Percentiles rank a stretch among this genome's conserved stretches.
Evolutionary conservation across 2,329 filamentous ascomycete species (phyloP).

Genomic region (Alternaria sp.): DNA sequence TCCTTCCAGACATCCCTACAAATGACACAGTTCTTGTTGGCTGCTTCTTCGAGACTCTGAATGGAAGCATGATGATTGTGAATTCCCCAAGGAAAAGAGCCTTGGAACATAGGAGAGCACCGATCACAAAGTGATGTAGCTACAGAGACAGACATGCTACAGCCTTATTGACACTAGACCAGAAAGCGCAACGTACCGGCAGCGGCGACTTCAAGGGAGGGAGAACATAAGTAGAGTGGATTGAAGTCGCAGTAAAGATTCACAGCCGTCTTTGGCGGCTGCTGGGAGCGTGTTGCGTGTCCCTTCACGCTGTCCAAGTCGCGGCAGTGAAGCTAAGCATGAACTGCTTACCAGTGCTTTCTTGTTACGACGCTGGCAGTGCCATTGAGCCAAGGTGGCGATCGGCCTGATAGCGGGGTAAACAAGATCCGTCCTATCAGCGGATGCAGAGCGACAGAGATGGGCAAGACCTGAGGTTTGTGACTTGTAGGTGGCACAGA

Average conservation of each 20-base stretch:
- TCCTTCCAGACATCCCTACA: neutral
- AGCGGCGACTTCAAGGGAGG: neutral
- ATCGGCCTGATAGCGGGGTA: neutral
- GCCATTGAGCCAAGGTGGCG: too few species aligned
- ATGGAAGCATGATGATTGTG: neutral
- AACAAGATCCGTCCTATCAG: neutral
- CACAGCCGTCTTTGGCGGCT: too few species aligned
- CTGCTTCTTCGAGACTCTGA: neutral
- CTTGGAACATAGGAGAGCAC: neutral
- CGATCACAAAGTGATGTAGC: neutral
- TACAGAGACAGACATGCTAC: neutral
- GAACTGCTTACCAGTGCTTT: too few species aligned
- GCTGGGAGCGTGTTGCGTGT: too few species aligned
- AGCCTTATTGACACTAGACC: neutral
- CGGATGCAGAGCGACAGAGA: neutral
- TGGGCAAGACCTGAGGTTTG: neutral
- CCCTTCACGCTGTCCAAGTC: too few species aligned
- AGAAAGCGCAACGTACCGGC: too few species aligned
- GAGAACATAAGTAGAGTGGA: accelerated
- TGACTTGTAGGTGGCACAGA: neutral
- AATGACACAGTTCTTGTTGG: neutral
- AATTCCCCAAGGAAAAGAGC: neutral
- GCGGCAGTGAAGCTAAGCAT: too few species aligned
- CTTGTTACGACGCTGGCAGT: too few species aligned
- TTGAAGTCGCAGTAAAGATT: accelerated